These are phyloP conservation scores for Aspergillus luchuensis DNA, from an alignment of 2,329 filamentous ascomycete genomes.

Conservation along the genomic window DNA sequence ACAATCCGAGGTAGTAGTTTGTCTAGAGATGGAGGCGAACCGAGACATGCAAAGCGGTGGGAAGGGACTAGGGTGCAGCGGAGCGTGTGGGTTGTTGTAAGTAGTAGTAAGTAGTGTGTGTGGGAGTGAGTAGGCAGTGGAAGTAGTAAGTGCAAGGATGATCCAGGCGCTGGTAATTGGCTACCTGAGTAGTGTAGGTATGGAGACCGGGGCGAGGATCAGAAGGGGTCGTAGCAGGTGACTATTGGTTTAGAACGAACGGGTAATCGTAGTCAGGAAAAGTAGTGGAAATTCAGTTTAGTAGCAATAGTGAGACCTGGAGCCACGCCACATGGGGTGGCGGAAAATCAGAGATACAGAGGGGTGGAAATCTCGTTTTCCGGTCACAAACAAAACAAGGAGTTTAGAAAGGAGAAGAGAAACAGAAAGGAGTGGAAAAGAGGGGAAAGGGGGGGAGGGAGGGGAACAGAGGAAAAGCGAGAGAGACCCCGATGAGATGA, in stretches of 20 bases:
- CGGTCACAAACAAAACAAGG: neutral
- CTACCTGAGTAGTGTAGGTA: neutral
- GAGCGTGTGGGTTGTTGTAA: neutral
- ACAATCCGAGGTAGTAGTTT: neutral
- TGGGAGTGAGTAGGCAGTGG: neutral
- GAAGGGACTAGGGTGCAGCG: neutral
- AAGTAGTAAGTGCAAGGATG: neutral
- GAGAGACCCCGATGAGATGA: neutral
- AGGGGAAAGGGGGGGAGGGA: slow-evolving; percentile 15
- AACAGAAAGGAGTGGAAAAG: slow-evolving; percentile 14
- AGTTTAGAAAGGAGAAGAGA: slow-evolving; percentile 8
- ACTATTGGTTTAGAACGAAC: slow-evolving; percentile 22
- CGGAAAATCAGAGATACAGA: slow-evolving; percentile 2
- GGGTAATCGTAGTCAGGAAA: slow-evolving; percentile 14
- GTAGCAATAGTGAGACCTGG: slow-evolving; percentile 14
- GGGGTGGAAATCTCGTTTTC: neutral
- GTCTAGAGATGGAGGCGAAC: slow-evolving; percentile 6
- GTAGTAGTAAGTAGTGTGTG: neutral
- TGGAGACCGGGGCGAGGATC: slow-evolving; percentile 7
- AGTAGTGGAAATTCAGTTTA: slow-evolving; percentile 7
- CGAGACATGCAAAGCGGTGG: slow-evolving; percentile 11
- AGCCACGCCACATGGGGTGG: slow-evolving; percentile 22
- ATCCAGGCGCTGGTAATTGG: neutral
- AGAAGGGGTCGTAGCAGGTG: slow-evolving; percentile 7
- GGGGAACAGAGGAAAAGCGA: slow-evolving; percentile 18